These are phyloP conservation scores for Leishmania lainsoni DNA, from an alignment of 208 protist species.

Conservation along the genomic window DNA sequence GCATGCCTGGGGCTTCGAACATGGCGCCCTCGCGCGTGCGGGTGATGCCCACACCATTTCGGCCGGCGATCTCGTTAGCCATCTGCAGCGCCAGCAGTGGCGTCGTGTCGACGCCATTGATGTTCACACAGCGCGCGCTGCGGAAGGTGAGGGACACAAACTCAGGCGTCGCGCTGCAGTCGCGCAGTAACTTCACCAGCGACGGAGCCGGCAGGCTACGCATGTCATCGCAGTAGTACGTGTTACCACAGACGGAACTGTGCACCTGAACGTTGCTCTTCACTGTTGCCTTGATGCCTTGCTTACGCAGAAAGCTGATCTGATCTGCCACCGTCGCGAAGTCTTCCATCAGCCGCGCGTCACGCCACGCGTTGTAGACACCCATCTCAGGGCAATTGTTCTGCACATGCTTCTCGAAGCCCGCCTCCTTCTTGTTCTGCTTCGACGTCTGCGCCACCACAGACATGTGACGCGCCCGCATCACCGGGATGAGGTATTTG, in stretches of 20 bases:
- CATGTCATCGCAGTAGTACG: constrained; percentile 76
- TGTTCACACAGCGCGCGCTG: constrained; percentile 68
- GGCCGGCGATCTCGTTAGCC: constrained; percentile 88
- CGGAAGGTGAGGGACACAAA: constrained; percentile 84
- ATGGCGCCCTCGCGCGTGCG: constrained; percentile 84
- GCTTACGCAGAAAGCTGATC: constrained; percentile 70
- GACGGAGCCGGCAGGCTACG: constrained; percentile 53
- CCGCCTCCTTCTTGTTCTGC: constrained; percentile 81
- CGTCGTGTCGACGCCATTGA: constrained; percentile 85
- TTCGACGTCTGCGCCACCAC: constrained; percentile 90
- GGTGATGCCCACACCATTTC: constrained; percentile 85
- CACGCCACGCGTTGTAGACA: constrained; percentile 92
- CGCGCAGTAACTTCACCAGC: constrained; percentile 60
- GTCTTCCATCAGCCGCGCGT: constrained; percentile 83
- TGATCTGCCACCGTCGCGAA: constrained; percentile 77
- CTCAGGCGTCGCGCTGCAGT: constrained; percentile 74
- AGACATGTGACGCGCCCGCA: constrained; percentile 78
- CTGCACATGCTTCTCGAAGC: constrained; percentile 91
- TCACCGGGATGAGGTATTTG: constrained; percentile 67
- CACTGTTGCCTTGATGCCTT: constrained; percentile 72
- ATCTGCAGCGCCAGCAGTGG: constrained; percentile 82
- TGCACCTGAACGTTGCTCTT: constrained; percentile 68
- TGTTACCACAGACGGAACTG: constrained; percentile 87
- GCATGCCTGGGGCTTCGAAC: constrained; percentile 93
- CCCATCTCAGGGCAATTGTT: constrained; percentile 82